Evolutionary conservation across 2,329 filamentous ascomycete species (phyloP).

Genomic region (Epichloe glyceriae): DNA sequence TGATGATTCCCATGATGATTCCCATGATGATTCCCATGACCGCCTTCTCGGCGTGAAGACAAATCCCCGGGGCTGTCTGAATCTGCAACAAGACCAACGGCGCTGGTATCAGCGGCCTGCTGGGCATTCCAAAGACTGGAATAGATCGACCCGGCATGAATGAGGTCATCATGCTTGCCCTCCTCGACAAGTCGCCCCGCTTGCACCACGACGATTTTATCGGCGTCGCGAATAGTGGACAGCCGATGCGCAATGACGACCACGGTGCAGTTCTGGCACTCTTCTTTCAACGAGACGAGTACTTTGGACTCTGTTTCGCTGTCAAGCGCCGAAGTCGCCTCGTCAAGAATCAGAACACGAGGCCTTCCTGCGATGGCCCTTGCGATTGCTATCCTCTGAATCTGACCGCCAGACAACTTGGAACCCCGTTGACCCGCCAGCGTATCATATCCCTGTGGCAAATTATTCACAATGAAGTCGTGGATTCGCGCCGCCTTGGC

Average conservation of each 20-base stretch:
- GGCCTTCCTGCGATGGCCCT: slow-evolving; percentile 27
- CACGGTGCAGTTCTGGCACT: slow-evolving; percentile 39
- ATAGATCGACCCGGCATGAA: slow-evolving; percentile 14
- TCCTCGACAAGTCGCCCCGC: slow-evolving; percentile 46
- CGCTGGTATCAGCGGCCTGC: no score
- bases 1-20: no score
- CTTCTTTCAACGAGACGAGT: neutral
- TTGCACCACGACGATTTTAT: slow-evolving; percentile 53
- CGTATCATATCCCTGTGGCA: neutral
- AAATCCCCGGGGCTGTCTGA: no score
- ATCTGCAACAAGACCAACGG: no score
- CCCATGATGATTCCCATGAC: no score
- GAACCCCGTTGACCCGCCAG: neutral
- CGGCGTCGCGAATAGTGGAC: slow-evolving; percentile 45
- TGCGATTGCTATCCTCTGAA: neutral
- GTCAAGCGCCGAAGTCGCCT: slow-evolving; percentile 67
- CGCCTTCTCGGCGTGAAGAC: no score
- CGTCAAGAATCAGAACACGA: slow-evolving; percentile 70
- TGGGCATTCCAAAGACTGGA: no score
- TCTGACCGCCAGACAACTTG: neutral
- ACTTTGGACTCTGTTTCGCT: slow-evolving; percentile 55
- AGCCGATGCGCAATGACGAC: slow-evolving; percentile 54
- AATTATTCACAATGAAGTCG: neutral
- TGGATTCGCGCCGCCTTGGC: neutral
- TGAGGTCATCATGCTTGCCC: slow-evolving; percentile 46